Evolutionary conservation across 2,329 filamentous ascomycete species (phyloP), one percentile per base, ranked within the genome.

Genomic region (Apiospora koreana): DNA sequence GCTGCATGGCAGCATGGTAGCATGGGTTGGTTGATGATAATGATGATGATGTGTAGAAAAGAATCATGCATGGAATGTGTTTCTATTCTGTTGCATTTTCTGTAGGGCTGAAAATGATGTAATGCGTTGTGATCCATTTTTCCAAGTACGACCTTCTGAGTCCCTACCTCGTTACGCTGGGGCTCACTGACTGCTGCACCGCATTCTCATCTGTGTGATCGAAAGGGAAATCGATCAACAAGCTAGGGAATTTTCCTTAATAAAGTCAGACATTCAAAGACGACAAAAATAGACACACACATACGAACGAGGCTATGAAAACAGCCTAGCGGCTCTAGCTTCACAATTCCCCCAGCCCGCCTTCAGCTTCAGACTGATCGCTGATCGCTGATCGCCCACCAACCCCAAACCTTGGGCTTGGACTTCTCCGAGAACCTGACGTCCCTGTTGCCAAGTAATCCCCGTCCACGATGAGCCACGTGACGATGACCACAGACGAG

Each of bases 91-190:
- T n/a, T 62, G 31, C 54, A 62, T 62, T 62, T 62, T n/a, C 54
- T 14, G 54, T 62, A 62, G 54, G 54, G 54, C 54, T 62, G 54
- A 38, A 31, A 62, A 62, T 62, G 54, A 62, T 62, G 54, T 62
- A 38, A 62, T 62, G 18, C 31, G 31, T 23, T 38, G n/a, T 38
- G 54, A 3, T 38, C 54, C 31, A 38, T 10, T 62, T 62, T 62
- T 62, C 14, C 48, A 31, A 18, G 14, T 54, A 54, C 48, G 41
- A 43, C 25, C 25, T 28, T 54, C 50, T 31, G 12, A 14, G 46
- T 50, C 46, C 23, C 25, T 25, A 25, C 25, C 28, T 23, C n/a
- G 28, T 54, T 54, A 28, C 48, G 23, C 48, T 28, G 48, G 48
- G 48, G 23, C 18, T 25, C 48, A 54, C 48, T 31, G 48, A 25